phyloP scores from a whole-genome alignment of 2,329 filamentous ascomycete genomes.

The Exophiala calicioides region DNA sequence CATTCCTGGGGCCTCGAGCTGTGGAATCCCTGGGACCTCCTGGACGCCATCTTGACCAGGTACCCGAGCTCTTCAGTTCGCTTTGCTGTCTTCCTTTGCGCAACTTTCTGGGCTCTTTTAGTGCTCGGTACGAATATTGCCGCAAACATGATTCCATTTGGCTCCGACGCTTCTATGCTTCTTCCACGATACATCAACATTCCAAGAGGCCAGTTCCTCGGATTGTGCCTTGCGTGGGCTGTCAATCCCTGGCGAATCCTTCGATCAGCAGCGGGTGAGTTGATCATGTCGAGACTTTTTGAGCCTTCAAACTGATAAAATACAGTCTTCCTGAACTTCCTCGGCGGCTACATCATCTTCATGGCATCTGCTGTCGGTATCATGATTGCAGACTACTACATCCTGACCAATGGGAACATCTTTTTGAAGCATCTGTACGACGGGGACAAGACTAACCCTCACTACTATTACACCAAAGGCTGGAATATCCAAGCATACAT shows the following conservation, averaged over 20 bases:
- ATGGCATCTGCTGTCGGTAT: conserved; percentile 9
- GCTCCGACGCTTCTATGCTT: conserved; percentile 5
- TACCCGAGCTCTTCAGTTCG: conserved; percentile 3
- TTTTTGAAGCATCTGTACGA: conserved; percentile 8
- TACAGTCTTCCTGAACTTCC: conserved; percentile 8
- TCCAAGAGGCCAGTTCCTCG: conserved; percentile 5
- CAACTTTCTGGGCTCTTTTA: conserved; percentile 4
- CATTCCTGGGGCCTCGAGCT: conserved; percentile 41
- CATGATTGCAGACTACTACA: conserved; percentile 13
- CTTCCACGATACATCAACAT: conserved; percentile 15
- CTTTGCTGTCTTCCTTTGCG: conserved; percentile 8
- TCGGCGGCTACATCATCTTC: conserved; percentile 13
- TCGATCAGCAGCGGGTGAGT: conserved; percentile 5
- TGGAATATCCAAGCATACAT: conserved; percentile 10
- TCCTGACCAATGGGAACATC: conserved; percentile 10
- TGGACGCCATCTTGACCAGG: conserved; percentile 10
- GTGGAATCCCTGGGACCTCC: conserved; percentile 35
- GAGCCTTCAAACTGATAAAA: background rate
- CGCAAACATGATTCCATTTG: conserved; percentile 15
- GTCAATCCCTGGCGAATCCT: conserved; percentile 12
- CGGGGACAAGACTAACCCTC: background rate
- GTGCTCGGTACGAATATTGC: conserved; percentile 9
- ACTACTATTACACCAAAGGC: conserved; percentile 7
- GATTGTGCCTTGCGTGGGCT: conserved; percentile 2
- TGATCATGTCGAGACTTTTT: background rate